These are phyloP conservation scores for Kazachstania taianensis DNA, from an alignment of 805 yeast species.

Conservation along the genomic window DNA sequence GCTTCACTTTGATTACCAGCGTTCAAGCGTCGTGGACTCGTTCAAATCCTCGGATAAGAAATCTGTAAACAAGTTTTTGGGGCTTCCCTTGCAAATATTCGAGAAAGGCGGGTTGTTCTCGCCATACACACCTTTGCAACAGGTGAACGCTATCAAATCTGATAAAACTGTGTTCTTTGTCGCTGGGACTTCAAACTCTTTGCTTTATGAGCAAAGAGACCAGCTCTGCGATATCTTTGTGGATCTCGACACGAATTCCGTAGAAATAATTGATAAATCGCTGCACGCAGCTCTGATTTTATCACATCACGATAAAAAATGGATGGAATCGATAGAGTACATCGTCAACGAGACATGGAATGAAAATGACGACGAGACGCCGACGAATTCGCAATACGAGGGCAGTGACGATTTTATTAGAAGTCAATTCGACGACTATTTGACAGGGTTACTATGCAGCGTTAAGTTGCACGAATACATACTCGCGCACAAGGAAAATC, in stretches of 20 bases:
- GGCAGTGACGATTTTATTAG: conserved; percentile 87
- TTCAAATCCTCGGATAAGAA: conserved; percentile 68
- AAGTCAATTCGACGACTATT: conserved; percentile 81
- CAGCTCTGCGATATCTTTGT: conserved; percentile 62
- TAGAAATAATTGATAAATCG: conserved; percentile 37
- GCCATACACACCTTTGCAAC: conserved; percentile 93
- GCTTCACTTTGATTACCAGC: conserved; percentile 42
- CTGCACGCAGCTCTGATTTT: conserved; percentile 37
- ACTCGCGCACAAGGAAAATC: conserved; percentile 28
- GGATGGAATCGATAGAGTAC: conserved; percentile 49
- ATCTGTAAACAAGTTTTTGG: conserved; percentile 70
- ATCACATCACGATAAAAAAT: conserved; percentile 59
- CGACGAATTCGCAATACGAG: conserved; percentile 38
- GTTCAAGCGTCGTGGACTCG: conserved; percentile 49
- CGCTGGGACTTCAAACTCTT: conserved; percentile 81
- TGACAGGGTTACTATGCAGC: conserved; percentile 63
- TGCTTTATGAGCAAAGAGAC: conserved; percentile 55
- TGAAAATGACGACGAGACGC: conserved; percentile 31
- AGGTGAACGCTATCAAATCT: conserved; percentile 59
- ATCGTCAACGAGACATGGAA: conserved; percentile 41
- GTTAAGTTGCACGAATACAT: conserved; percentile 59
- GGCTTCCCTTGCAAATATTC: conserved; percentile 79
- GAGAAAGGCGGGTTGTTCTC: conserved; percentile 80
- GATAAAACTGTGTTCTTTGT: conserved; percentile 52
- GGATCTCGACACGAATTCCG: conserved; percentile 44